phyloP scores from a whole-genome alignment of 2,329 filamentous ascomycete genomes.

The Hypoxylon sp. region DNA sequence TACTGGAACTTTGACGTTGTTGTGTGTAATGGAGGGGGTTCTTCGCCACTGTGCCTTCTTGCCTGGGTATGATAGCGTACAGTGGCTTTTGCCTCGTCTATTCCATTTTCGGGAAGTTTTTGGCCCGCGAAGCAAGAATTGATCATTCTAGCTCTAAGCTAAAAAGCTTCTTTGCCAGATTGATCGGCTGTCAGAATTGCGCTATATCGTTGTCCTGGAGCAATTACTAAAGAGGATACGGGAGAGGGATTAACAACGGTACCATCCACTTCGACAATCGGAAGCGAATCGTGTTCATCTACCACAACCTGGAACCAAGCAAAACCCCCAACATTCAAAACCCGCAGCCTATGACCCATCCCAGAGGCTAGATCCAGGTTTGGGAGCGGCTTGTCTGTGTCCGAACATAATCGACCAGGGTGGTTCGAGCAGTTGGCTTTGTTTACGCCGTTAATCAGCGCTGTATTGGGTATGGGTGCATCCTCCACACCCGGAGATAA shows the following conservation, averaged over 20 bases:
- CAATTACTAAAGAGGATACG: slow-evolving; percentile 73
- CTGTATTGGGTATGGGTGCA: slow-evolving; percentile 62
- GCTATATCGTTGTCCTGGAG: slow-evolving; percentile 80
- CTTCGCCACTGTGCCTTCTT: slow-evolving; percentile 35
- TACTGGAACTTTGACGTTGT: slow-evolving; percentile 56
- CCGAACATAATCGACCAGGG: slow-evolving; percentile 62
- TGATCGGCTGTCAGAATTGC: slow-evolving; percentile 74
- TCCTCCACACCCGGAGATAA: slow-evolving; percentile 60
- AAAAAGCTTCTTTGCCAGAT: slow-evolving; percentile 68
- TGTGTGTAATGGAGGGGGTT: slow-evolving; percentile 53
- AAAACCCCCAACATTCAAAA: slow-evolving; percentile 80
- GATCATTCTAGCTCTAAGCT: slow-evolving; percentile 75
- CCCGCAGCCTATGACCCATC: slow-evolving; percentile 74
- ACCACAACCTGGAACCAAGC: slow-evolving; percentile 80
- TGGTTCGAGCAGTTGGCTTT: slow-evolving; percentile 58
- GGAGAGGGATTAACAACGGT: slow-evolving; percentile 73
- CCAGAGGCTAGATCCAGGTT: slow-evolving; percentile 65
- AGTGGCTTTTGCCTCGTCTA: slow-evolving; percentile 64
- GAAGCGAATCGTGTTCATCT: slow-evolving; percentile 70
- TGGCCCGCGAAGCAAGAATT: slow-evolving; percentile 71
- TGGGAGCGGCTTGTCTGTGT: slow-evolving; percentile 56
- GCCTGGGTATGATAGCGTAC: slow-evolving; percentile 59
- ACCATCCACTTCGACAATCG: slow-evolving; percentile 79
- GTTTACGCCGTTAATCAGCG: slow-evolving; percentile 62
- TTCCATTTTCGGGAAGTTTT: slow-evolving; percentile 59